Evolutionary conservation across 805 yeast genomes (phyloP).

Genomic region (Priceomyces fermenticarens): DNA sequence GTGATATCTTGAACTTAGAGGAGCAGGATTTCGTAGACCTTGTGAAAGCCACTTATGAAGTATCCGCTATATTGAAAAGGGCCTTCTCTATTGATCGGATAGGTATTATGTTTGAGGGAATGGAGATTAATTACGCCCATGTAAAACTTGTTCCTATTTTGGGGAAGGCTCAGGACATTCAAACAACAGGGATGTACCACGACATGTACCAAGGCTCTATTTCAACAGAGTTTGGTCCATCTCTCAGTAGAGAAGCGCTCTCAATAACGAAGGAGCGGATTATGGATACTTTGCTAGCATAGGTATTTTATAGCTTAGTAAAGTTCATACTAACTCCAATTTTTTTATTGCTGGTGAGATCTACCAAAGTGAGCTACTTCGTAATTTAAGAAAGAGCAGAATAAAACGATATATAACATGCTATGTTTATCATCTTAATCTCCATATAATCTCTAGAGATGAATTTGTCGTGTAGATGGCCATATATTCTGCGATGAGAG

Average conservation of each 20-base stretch:
- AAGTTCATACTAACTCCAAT: no score
- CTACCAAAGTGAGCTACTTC: no score
- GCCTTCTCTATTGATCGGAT: not conserved
- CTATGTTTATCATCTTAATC: no score
- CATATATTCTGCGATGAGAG: no score
- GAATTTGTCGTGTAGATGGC: not conserved
- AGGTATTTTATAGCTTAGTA: no score
- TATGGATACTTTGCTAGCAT: not conserved
- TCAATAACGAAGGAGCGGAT: not conserved
- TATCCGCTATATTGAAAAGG: not conserved
- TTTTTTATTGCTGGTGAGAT: no score
- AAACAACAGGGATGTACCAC: conserved; percentile 1
- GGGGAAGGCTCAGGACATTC: not conserved
- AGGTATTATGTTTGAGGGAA: conserved; percentile 3
- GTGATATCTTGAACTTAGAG: conserved; percentile 1
- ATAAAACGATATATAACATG: no score
- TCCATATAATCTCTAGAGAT: no score
- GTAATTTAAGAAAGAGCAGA: no score
- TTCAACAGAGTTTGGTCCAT: not conserved
- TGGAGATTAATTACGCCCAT: conserved; percentile 3
- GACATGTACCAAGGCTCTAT: not conserved
- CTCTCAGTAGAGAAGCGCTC: not conserved
- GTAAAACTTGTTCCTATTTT: conserved; percentile 1
- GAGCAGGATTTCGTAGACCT: not conserved
- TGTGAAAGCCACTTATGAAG: not conserved